Base-by-base conservation (phyloP, 495 filamentous ascomycete genomes). In the Neurospora discreta region DNA sequence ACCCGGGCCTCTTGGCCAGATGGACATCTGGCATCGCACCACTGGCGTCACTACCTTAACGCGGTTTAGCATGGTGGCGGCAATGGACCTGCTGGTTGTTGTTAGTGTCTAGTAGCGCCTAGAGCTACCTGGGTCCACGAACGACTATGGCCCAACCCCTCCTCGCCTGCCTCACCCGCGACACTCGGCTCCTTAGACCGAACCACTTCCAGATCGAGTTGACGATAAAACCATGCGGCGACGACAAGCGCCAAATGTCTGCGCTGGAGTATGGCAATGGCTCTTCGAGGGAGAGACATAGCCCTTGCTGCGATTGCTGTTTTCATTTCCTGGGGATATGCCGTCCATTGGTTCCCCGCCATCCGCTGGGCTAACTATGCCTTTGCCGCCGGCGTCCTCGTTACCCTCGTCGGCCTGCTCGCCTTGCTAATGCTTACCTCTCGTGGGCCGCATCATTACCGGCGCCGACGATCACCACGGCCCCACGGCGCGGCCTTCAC, bases 311-410 rank as follows among this genome's bases (percentile, higher is more conserved):
- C 87, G 77, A 81, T 92, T 75, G 88, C 85, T 78, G 86, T 80
- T 74, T 97, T 97, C 80, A 85, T 98, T 75, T 88, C 93, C 74
- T 98, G 94, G 94, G 92, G 91, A 26, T 89, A 92, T 78, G 86
- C 89, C 40, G 89, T 92, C 73, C 87, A 89, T 82, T 95, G 92
- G 90, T 82, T 91, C 77, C 93, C 94, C 11, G 76, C 87, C 42
- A 84, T 97, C 46, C 91, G 93, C 78, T 96, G 89, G 84, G 84
- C 90, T 36, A 92, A 90, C 75, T 91, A 93, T 78, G 92, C 93
- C 69, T 91, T 96, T 78, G 80, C 89, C 71, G 82, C 87, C 71
- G 94, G 94, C 74, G 80, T 85, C 70, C 73, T 89, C 65, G 81
- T 89, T 39, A 82, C 87, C 5, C 71, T 87, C 70, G 74, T 82